Base-by-base conservation (phyloP, 192 early-diverging fungal species). In the Coemansia sp. region DNA sequence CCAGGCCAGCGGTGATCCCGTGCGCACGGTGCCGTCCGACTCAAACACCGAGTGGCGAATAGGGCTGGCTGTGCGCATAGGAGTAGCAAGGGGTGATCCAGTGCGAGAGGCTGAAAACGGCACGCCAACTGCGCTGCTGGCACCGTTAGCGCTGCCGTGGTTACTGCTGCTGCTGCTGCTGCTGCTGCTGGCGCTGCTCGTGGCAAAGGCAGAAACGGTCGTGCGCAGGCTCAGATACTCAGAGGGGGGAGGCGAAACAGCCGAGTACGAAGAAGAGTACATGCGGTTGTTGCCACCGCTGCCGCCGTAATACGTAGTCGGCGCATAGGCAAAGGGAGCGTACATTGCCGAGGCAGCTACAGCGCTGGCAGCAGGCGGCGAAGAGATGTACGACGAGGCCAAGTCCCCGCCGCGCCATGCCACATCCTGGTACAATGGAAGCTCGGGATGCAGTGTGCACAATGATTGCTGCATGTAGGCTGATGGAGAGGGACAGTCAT, bases 391-490 rank as follows among this genome's bases (percentile, higher is more conserved):
- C n/a, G 32, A 60, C 14, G 50, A 25, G 10, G 51, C 57, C 28
- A 56, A 67, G 32, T 66, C 68, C 42, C 64, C 61, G 0, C 63
- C 77, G 56, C 70, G 40, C 77, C 77, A 80, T 18, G 77, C 77
- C 62, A 75, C 60, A 36, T 80, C 77, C 66, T 72, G 72, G 57
- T 69, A 80, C 73, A 80, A 45, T 36, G 77, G 77, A 36, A 80
- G 66, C 64, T 69, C 70, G 10, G 54, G 59, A 65, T 64, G 60
- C 58, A 64, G 33, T 4, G 28, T 52, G 56, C 57, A 29, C 45
- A 66, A 48, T 52, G 60, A 3, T 10, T 42, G 60, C 60, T 68
- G 67, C 58, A 61, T 62, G 67, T 63, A 63, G 0, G 36, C 59
- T 42, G 67, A 31, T 42, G 58, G 67, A 16, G 67, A 50, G 29